These are phyloP conservation scores for Umbelopsis sp. DNA, from an alignment of 192 early-diverging fungal species.

Conservation along the genomic window DNA sequence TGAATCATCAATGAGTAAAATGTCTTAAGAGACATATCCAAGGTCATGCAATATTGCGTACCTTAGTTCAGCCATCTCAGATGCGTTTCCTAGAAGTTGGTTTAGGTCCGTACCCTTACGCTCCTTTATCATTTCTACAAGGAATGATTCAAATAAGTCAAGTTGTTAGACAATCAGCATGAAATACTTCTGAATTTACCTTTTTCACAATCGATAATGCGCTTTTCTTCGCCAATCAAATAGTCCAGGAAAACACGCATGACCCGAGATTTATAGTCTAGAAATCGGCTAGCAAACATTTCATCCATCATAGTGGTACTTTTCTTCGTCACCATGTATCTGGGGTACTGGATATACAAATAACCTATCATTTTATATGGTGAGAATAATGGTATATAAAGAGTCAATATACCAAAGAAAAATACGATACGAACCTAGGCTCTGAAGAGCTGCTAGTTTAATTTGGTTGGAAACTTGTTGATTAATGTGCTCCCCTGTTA, in stretches of 20 bases:
- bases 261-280: slow-evolving; percentile 65
- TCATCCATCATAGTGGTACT: slow-evolving; percentile 68
- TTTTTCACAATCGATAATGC: slow-evolving; percentile 50
- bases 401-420: not conserved
- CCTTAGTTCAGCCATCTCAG: slow-evolving; percentile 82
- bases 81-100: slow-evolving; percentile 79
- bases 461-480: slow-evolving; percentile 35
- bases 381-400: not conserved
- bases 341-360: slow-evolving; percentile 72
- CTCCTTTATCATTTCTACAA: not conserved
- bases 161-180: no score
- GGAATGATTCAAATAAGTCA: not conserved
- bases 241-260: slow-evolving; percentile 73
- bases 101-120: slow-evolving; percentile 63
- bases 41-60: slow-evolving; percentile 3
- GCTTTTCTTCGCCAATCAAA: slow-evolving; percentile 62
- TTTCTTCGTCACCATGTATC: slow-evolving; percentile 54
- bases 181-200: slow-evolving; percentile 26
- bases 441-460: slow-evolving; percentile 60
- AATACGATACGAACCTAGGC: slow-evolving; percentile 51
- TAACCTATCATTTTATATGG: slow-evolving; percentile 51
- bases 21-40: not conserved
- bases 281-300: slow-evolving; percentile 52
- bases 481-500: not conserved
- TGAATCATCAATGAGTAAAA: not conserved